Conservation (phyloP, 192 early-diverging fungal genomes). For the Rhizophagus sp. region DNA sequence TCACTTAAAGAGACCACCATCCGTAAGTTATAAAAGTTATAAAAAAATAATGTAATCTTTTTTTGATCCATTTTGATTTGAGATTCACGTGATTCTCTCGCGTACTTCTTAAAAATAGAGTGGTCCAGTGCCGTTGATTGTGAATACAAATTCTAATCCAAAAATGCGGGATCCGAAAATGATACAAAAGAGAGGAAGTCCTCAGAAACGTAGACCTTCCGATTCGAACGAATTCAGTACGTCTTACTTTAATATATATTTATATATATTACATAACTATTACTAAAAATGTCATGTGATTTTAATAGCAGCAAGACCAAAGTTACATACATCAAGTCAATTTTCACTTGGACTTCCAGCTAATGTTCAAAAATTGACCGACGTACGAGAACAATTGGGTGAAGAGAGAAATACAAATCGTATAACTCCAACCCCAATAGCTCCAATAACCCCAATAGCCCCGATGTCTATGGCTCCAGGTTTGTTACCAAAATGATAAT, state of each 20-base stretch:
- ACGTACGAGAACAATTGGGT: neutral
- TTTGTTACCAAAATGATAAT: neutral
- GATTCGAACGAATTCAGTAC: slow-evolving; percentile 1
- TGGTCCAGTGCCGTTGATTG: neutral
- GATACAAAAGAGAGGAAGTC: neutral
- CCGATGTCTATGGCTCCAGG: neutral
- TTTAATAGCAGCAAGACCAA: neutral
- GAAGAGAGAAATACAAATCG: neutral
- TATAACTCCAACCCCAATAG: neutral
- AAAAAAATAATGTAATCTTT: neutral
- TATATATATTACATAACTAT: too few relatives aligned
- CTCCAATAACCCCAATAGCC: neutral
- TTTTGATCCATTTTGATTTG: neutral
- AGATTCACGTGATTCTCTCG: neutral
- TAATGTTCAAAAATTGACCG: neutral
- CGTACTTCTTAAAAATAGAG: neutral
- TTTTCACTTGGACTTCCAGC: neutral
- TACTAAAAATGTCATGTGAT: neutral
- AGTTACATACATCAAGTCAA: neutral
- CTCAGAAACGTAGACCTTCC: slow-evolving; percentile 24
- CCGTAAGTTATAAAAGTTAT: neutral
- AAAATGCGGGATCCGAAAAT: neutral
- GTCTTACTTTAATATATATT: too few relatives aligned
- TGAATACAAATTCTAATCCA: neutral
- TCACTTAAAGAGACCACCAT: neutral